Evolutionary conservation across 2,329 filamentous ascomycete genomes (phyloP), one percentile per base, ranked within the genome.

Genomic region (Xylariomycetidae sp.): DNA sequence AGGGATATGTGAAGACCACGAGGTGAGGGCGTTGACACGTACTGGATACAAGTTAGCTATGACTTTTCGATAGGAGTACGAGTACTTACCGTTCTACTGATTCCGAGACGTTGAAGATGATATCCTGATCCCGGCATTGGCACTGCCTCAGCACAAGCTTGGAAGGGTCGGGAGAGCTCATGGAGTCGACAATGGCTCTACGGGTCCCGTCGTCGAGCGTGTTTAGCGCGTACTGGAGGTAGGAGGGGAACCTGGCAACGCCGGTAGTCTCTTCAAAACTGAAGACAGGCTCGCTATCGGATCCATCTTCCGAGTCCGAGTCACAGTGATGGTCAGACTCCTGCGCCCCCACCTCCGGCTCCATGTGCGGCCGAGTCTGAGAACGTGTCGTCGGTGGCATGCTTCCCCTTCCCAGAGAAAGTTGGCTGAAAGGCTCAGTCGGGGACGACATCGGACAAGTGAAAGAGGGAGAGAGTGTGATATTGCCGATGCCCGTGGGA

Each of bases 51-150:
- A n/a, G n/a, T n/a, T n/a, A n/a, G n/a, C n/a, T n/a, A n/a, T n/a
- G n/a, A n/a, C n/a, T n/a, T n/a, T n/a, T n/a, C n/a, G n/a, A n/a
- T n/a, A n/a, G n/a, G n/a, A n/a, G n/a, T n/a, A n/a, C n/a, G n/a
- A n/a, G n/a, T n/a, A n/a, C n/a, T n/a, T n/a, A n/a, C n/a, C n/a
- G n/a, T n/a, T n/a, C n/a, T n/a, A 70, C 67, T 3, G 68, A 54
- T 49, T 76, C 73, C 4, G 68, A 69, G 57, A 77, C 64, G 45
- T 74, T 64, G 38, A 76, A 76, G 29, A 72, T 68, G 36, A 71
- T 74, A 14, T 69, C 67, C 38, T 68, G 48, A 16, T 64, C 60
- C 26, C 65, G 60, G 25, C 64, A 58, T 15, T 65, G 63, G 38
- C 71, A 76, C 34, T 63, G 63, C 43, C 73, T 64, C 6, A 76